phyloP scores from a whole-genome alignment of 2,329 filamentous ascomycete species.

The Davidsoniella eucalypti region DNA sequence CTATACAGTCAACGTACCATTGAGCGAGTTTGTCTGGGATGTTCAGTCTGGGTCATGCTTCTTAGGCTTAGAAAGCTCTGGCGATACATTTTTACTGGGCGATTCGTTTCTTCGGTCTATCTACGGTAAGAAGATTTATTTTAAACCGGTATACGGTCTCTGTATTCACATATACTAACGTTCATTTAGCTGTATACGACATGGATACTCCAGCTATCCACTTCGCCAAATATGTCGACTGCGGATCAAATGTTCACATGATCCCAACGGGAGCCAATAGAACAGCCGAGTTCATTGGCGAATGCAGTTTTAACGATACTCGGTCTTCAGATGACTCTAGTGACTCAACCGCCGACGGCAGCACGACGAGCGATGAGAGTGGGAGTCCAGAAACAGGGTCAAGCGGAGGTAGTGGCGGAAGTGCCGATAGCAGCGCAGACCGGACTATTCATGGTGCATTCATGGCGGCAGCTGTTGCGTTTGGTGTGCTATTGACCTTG shows the following conservation, averaged over 20 bases:
- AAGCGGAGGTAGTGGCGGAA: conserved; percentile 7
- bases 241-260: conserved; percentile 16
- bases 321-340: not conserved
- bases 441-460: conserved; percentile 11
- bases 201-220: conserved; percentile 17
- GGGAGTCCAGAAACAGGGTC: not conserved
- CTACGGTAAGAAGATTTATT: conserved; percentile 18
- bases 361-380: not conserved
- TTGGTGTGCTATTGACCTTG: conserved; percentile 5
- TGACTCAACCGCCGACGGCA: not conserved
- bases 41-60: conserved; percentile 22
- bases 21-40: conserved; percentile 31
- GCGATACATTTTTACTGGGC: conserved; percentile 22
- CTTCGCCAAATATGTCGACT: conserved; percentile 17
- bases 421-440: conserved; percentile 12
- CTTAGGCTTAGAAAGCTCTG: conserved; percentile 30
- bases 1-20: conserved; percentile 26
- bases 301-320: conserved; percentile 12
- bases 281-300: conserved; percentile 15
- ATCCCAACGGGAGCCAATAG: conserved; percentile 16
- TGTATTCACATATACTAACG: not conserved
- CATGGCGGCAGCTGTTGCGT: conserved; percentile 10
- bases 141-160: not conserved
- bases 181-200: conserved; percentile 14
- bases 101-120: conserved; percentile 29